Conservation (phyloP, 2,329 filamentous ascomycete genomes). For the Pseudogymnoascus verrucosus region DNA sequence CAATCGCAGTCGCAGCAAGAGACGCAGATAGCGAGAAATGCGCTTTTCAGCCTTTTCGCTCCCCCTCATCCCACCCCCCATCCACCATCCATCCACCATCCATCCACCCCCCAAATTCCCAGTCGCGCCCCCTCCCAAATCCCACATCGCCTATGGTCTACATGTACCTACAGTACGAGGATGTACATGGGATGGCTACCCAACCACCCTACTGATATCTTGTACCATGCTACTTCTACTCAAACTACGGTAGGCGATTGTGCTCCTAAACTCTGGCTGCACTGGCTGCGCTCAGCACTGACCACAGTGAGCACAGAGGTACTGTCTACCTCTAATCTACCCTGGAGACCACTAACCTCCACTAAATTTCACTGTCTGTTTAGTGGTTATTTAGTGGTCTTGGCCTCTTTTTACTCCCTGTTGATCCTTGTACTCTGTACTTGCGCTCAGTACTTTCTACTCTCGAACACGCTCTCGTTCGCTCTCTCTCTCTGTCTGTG, state of each 20-base stretch:
- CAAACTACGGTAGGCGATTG: neutral
- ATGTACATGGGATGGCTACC: slow-evolving; percentile 6
- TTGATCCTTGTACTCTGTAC: neutral
- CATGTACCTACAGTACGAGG: neutral
- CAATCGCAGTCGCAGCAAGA: neutral
- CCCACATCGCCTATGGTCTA: neutral
- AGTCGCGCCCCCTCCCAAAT: neutral
- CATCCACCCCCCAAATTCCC: neutral
- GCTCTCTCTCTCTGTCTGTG: neutral
- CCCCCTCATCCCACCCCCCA: neutral
- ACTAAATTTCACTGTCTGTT: neutral
- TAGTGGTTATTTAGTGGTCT: no score
- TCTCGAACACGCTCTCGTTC: neutral
- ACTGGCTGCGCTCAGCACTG: neutral
- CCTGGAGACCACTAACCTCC: neutral
- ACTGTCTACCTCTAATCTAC: neutral
- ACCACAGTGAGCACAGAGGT: neutral
- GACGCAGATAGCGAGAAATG: neutral
- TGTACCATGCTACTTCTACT: slow-evolving; percentile 16
- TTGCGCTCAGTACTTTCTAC: neutral
- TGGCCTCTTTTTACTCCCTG: neutral
- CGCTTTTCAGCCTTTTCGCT: neutral
- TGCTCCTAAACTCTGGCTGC: neutral
- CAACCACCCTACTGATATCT: slow-evolving; percentile 16
- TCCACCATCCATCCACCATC: no score